Evolutionary conservation across 306 rosid genomes (phyloP).

Genomic region (Delonix regia): DNA sequence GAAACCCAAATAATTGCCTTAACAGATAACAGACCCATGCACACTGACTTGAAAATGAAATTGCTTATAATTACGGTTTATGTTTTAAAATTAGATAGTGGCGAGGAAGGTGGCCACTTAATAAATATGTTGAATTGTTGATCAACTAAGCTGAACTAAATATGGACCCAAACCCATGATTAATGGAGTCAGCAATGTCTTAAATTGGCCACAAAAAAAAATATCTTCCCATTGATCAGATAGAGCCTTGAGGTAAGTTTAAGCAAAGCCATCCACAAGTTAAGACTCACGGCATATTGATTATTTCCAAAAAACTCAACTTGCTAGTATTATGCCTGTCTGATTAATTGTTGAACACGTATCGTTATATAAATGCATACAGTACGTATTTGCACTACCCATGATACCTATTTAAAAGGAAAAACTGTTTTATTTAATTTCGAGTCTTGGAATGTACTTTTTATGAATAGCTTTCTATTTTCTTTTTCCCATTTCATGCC

Average conservation of each 20-base stretch:
- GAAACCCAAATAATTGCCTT: background rate
- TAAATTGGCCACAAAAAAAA: background rate
- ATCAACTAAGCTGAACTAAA: background rate
- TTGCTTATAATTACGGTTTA: background rate
- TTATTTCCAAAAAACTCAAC: too few relatives aligned
- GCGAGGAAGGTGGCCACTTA: background rate
- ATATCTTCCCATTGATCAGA: background rate
- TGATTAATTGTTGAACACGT: too few relatives aligned
- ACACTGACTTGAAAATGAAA: constrained; percentile 1
- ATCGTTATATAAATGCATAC: too few relatives aligned
- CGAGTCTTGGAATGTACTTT: background rate
- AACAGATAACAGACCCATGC: background rate
- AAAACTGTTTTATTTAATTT: too few relatives aligned
- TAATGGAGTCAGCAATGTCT: background rate
- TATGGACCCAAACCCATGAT: background rate
- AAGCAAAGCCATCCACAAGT: background rate
- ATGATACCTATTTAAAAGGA: too few relatives aligned
- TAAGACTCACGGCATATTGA: background rate
- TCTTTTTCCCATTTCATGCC: background rate
- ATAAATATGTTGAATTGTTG: background rate
- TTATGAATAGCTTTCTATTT: background rate
- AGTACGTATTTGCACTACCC: too few relatives aligned
- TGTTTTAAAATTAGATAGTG: background rate
- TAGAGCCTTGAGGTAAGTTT: background rate
- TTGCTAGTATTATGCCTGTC: too few relatives aligned